Conservation (phyloP, 176 grass and related monocot genomes). For the Oryza meyeriana region DNA sequence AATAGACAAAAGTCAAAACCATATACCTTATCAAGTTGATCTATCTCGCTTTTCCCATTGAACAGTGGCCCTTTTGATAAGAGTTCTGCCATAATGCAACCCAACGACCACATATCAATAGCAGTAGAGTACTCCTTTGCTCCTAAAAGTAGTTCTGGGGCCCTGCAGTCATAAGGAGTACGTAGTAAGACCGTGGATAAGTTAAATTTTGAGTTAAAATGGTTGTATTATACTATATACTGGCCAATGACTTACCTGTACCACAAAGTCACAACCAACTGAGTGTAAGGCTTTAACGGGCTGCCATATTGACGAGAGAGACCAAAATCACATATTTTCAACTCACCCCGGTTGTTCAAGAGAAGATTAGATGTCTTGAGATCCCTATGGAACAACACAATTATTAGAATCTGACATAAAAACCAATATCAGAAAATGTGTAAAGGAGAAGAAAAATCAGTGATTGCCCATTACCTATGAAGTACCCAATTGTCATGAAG, state of each 20-base stretch:
- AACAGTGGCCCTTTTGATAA: conserved; percentile 82
- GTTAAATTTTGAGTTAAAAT: neutral
- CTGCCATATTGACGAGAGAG: conserved; percentile 92
- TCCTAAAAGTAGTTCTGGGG: conserved; percentile 85
- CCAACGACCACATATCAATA: conserved; percentile 97
- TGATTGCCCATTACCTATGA: conserved; percentile 63
- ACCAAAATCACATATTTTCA: conserved; percentile 99
- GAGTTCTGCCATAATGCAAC: conserved; percentile 96
- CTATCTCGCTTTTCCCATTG: conserved; percentile 66
- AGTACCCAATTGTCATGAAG: conserved; percentile 98
- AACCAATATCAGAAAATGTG: neutral
- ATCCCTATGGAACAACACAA: conserved; percentile 50
- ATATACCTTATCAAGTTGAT: conserved; percentile 82
- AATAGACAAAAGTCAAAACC: conserved; percentile 6
- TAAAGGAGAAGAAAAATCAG: conserved; percentile 1
- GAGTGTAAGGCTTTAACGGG: conserved; percentile 87
- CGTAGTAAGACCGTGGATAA: neutral
- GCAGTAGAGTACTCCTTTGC: conserved; percentile 91
- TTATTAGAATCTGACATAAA: conserved; percentile 24
- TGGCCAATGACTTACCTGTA: conserved; percentile 57
- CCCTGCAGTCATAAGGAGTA: conserved; percentile 41
- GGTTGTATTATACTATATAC: conserved; percentile 1
- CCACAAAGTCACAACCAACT: conserved; percentile 94
- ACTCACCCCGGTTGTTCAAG: conserved; percentile 83
- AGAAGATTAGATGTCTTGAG: conserved; percentile 96